phyloP scores from a whole-genome alignment of 345 rosid genomes.

The Hirschfeldia incana region DNA sequence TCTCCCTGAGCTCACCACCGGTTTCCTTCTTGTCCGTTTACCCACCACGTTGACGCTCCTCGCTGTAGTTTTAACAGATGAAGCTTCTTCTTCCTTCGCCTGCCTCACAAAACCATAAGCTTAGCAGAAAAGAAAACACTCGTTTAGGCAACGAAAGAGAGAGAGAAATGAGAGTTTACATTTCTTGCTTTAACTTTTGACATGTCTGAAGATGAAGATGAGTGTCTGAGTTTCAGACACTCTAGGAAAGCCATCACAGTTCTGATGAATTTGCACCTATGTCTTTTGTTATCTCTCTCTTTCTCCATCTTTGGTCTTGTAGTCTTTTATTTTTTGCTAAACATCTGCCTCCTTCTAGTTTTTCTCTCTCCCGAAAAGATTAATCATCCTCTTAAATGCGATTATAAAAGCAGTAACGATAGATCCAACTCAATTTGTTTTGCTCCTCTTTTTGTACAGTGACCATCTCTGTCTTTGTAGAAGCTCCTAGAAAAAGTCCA shows the following conservation, averaged over 20 bases:
- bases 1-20: slow-evolving; percentile 23
- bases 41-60: slow-evolving; percentile 13
- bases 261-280: slow-evolving; percentile 11
- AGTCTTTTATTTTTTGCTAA: too few relatives aligned
- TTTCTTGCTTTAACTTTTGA: slow-evolving; percentile 19
- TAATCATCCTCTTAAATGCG: background rate
- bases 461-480: slow-evolving; percentile 16
- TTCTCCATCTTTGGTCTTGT: too few relatives aligned
- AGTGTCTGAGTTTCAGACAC: slow-evolving; percentile 21
- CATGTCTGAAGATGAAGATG: slow-evolving; percentile 22
- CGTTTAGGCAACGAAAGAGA: background rate
- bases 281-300: slow-evolving; percentile 12
- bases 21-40: slow-evolving; percentile 19
- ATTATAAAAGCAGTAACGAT: background rate
- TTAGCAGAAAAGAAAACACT: background rate
- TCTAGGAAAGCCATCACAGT: slow-evolving; percentile 13
- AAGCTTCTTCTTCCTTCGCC: slow-evolving; percentile 19
- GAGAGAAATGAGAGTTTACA: slow-evolving; percentile 4
- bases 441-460: background rate
- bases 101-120: slow-evolving; percentile 13
- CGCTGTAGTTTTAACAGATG: slow-evolving; percentile 16
- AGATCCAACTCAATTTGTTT: background rate
- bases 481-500: slow-evolving; percentile 9
- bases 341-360: background rate
- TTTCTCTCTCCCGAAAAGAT: background rate